Evolutionary conservation across 2,329 filamentous ascomycete genomes (phyloP).

Genomic region (Monilinia aucupariae): DNA sequence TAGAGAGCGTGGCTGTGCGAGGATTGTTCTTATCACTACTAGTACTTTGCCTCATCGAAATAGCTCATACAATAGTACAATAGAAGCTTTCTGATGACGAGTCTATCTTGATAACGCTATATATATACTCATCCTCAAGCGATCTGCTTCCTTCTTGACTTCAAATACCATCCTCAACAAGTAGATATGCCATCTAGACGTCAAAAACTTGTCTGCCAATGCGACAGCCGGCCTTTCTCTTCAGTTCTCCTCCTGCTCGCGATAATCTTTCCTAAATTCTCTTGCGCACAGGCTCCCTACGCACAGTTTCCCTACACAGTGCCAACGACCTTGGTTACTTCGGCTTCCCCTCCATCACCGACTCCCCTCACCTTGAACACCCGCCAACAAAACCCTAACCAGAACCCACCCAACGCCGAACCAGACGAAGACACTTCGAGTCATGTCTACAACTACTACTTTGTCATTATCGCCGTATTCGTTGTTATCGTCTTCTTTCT

Average conservation of each 20-base stretch:
- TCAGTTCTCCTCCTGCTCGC: conserved; percentile 27
- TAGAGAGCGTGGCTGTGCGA: background rate
- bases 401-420: conserved; percentile 1
- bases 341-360: conserved; percentile 13
- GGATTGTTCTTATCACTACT: background rate
- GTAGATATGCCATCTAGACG: conserved; percentile 2
- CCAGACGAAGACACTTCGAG: conserved; percentile 27
- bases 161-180: background rate
- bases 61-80: conserved; percentile 1
- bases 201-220: conserved; percentile 19
- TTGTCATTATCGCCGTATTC: conserved; percentile 46
- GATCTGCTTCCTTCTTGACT: background rate
- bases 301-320: background rate
- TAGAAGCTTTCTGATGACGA: conserved; percentile 7
- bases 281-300: conserved; percentile 18
- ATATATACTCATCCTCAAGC: background rate
- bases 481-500: conserved; percentile 39
- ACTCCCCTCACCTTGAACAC: conserved; percentile 4
- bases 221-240: conserved; percentile 20
- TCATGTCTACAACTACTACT: conserved; percentile 51
- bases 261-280: conserved; percentile 24
- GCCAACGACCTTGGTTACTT: conserved; percentile 18
- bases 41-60: background rate
- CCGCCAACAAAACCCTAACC: conserved; percentile 2
- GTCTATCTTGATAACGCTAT: background rate